A percentile compares a stretch with the other conserved stretches of the same genome.
Conservation (phyloP, 805 yeast species). For the Alloascoidea africana region DNA sequence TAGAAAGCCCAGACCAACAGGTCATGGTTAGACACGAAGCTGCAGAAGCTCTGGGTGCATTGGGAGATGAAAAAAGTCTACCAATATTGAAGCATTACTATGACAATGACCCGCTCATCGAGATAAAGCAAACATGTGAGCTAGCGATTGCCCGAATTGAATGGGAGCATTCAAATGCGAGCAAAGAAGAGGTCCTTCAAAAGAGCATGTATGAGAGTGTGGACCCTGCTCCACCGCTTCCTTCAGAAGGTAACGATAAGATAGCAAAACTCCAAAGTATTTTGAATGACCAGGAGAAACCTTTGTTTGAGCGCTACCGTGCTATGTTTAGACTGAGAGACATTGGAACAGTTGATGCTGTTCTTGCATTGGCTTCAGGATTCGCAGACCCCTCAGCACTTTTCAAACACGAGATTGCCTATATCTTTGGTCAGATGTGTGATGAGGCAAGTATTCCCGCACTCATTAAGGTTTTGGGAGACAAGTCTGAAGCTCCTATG, state of each 20-base stretch:
- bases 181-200: constrained; percentile 57
- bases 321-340: constrained; percentile 98
- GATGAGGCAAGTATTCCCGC: constrained; percentile 88
- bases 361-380: constrained; percentile 82
- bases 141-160: constrained; percentile 88
- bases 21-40: constrained; percentile 99
- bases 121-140: constrained; percentile 95
- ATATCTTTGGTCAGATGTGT: constrained; percentile 94
- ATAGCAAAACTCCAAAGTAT: constrained; percentile 50
- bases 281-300: constrained; percentile 60
- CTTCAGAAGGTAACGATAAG: constrained; percentile 43
- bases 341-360: constrained; percentile 85
- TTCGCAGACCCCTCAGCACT: constrained; percentile 84
- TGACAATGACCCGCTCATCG: constrained; percentile 64
- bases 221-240: constrained; percentile 97
- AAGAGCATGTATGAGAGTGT: constrained; percentile 70
- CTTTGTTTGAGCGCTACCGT: constrained; percentile 88
- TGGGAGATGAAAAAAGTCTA: constrained; percentile 68
- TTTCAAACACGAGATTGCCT: constrained; percentile 95
- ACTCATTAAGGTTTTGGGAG: constrained; percentile 64
- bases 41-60: constrained; percentile 96
- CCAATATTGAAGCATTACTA: constrained; percentile 47
- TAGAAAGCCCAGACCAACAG: constrained; percentile 46
- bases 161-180: constrained; percentile 68
- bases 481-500: constrained; percentile 85